These are phyloP conservation scores for Monosporozyma solicola DNA, from an alignment of 805 yeast species.

Conservation along the genomic window DNA sequence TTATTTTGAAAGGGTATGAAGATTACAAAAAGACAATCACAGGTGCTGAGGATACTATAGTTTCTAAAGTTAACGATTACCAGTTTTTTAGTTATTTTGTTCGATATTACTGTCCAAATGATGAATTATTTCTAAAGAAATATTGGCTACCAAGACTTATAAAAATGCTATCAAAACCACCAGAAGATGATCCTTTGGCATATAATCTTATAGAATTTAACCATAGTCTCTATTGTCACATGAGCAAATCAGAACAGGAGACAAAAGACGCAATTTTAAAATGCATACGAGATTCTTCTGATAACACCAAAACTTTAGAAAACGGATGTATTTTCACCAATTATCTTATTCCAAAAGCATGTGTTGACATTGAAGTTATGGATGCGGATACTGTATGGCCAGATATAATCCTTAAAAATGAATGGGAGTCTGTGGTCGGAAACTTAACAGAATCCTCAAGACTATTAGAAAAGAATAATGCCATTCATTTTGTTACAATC, in stretches of 20 bases:
- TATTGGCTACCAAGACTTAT: slow-evolving; percentile 4
- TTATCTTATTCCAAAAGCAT: neutral
- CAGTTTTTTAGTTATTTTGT: neutral
- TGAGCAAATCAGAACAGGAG: neutral
- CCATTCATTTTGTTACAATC: slow-evolving; percentile 9
- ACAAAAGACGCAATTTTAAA: neutral
- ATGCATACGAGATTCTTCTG: neutral
- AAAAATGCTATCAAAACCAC: neutral
- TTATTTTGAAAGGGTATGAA: neutral
- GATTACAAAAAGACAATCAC: neutral
- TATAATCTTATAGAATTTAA: neutral
- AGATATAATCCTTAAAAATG: slow-evolving; percentile 1
- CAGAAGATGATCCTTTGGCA: neutral
- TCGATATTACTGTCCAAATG: slow-evolving; percentile 10
- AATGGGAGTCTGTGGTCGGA: neutral
- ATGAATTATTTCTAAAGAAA: slow-evolving; percentile 6
- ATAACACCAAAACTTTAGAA: neutral
- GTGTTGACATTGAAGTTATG: neutral
- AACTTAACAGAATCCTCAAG: slow-evolving; percentile 1
- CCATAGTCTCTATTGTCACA: neutral
- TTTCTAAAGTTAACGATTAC: neutral
- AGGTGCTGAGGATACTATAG: neutral
- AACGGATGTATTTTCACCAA: neutral
- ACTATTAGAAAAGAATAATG: slow-evolving; percentile 3
- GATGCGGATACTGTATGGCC: slow-evolving; percentile 6